Conservation (phyloP, 2,329 filamentous ascomycete genomes). For the Claviceps humidiphila region DNA sequence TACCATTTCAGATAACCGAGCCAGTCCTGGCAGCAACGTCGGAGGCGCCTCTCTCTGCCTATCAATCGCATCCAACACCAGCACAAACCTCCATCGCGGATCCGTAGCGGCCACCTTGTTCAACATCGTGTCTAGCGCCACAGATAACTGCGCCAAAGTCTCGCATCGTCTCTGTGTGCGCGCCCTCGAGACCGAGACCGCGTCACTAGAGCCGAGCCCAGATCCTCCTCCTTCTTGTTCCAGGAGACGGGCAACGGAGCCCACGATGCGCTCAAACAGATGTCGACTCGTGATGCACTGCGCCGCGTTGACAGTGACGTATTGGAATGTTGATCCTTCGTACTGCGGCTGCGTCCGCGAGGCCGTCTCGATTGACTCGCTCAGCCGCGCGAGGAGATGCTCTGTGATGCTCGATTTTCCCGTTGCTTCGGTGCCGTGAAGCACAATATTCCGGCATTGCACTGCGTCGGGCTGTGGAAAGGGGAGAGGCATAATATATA, state of each 20-base stretch:
- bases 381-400: constrained; percentile 24
- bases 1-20: constrained; percentile 69
- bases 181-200: background rate
- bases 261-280: constrained; percentile 58
- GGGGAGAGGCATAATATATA: background rate
- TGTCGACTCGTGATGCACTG: constrained; percentile 72
- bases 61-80: constrained; percentile 84
- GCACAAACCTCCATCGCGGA: constrained; percentile 48
- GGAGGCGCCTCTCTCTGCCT: constrained; percentile 65
- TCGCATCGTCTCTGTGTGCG: constrained; percentile 47
- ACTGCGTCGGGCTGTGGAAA: constrained; percentile 45
- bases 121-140: constrained; percentile 56
- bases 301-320: constrained; percentile 52
- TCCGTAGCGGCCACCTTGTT: constrained; percentile 20
- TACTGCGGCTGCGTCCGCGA: background rate
- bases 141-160: constrained; percentile 61
- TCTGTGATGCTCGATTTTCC: constrained; percentile 66
- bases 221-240: background rate
- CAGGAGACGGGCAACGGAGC: constrained; percentile 42
- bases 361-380: constrained; percentile 8
- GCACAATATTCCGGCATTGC: constrained; percentile 58
- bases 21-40: constrained; percentile 69
- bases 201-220: background rate
- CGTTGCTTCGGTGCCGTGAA: constrained; percentile 76
- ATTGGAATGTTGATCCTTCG: constrained; percentile 26